These are phyloP conservation scores for Tylopilus felleus DNA, from an alignment of 768 basidiomycete species.

Conservation along the genomic window DNA sequence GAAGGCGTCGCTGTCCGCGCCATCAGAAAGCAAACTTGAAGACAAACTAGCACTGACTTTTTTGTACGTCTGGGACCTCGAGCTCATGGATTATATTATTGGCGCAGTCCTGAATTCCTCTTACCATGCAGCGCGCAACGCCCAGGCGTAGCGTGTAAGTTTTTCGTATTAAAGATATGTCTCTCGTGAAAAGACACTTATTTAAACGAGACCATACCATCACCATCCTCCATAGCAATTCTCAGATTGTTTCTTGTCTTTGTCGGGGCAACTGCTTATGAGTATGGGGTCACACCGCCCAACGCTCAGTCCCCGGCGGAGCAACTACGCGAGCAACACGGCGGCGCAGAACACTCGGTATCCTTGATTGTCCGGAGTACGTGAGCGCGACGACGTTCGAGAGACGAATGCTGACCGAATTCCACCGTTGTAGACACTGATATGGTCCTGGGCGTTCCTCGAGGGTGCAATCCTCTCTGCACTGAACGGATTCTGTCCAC, in stretches of 20 bases:
- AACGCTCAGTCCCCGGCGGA: conserved; percentile 8
- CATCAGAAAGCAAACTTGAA: too few relatives aligned
- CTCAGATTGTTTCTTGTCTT: conserved; percentile 7
- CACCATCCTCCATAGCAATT: background rate
- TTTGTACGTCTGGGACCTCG: too few relatives aligned
- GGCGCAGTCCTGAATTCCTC: too few relatives aligned
- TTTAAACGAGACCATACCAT: background rate
- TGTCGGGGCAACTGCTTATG: background rate
- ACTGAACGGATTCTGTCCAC: background rate
- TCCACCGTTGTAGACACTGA: background rate
- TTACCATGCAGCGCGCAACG: too few relatives aligned
- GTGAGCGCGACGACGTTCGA: background rate
- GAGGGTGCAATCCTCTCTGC: background rate
- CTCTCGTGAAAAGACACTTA: background rate
- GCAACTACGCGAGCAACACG: conserved; percentile 10
- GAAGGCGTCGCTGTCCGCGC: too few relatives aligned
- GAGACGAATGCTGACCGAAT: background rate
- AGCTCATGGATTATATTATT: too few relatives aligned
- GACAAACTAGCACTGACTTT: too few relatives aligned
- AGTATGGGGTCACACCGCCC: conserved; percentile 11
- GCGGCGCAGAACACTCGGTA: background rate
- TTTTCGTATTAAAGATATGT: background rate
- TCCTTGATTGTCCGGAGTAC: background rate
- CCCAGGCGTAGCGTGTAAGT: background rate
- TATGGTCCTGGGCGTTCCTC: conserved; percentile 5